Base-by-base conservation (phyloP, 176 grass and related monocot species). In the Miscanthus lutarioriparius region DNA sequence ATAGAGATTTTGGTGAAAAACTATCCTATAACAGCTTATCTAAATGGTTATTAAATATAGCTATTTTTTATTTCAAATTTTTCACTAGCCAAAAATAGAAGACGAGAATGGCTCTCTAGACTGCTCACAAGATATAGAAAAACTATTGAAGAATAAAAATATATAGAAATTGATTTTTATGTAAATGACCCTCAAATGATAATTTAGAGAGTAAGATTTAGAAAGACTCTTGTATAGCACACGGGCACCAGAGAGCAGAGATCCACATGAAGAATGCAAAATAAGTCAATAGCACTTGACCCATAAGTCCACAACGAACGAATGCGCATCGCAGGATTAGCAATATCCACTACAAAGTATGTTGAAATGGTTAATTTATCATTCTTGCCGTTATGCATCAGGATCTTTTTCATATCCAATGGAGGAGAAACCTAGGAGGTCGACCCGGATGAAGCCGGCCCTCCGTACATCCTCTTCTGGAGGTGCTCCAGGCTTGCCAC, bases 401-500 rank as follows among this genome's bases (percentile, higher is more conserved):
- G 5, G 62, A 32, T 30, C 39, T 75, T 53, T 23, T 70, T 33
- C 64, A 33, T 68, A 78, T 48, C 77, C 7, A 10, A 35, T 13
- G 10, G 8, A 28, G 26, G 1, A 15, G 69, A 56, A 13, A 26
- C 74, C 86, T 87, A 94, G 16, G 85, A 91, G 4, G 81, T 84
- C 1, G 89, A 91, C 13, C 85, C 84, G 1, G 92, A 87, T 2
- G 87, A 87, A 64, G 84, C 70, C 11, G 87, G 87, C 5, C 89
- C 92, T 4, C 78, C 78, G 0, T 84, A 94, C 72, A 97, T 97
- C 56, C 84, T 85, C 56, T 97, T 94, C 88, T 94, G 95, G 63
- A 97, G 88, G 69, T 91, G 86, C 88, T 92, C 95, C 30, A 94
- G 82, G 64, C 95, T 92, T 1, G 81, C 90, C 77, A 92, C 92